Base-by-base conservation (phyloP, 2,329 filamentous ascomycete species). In the Alternaria hordeiaustralica region DNA sequence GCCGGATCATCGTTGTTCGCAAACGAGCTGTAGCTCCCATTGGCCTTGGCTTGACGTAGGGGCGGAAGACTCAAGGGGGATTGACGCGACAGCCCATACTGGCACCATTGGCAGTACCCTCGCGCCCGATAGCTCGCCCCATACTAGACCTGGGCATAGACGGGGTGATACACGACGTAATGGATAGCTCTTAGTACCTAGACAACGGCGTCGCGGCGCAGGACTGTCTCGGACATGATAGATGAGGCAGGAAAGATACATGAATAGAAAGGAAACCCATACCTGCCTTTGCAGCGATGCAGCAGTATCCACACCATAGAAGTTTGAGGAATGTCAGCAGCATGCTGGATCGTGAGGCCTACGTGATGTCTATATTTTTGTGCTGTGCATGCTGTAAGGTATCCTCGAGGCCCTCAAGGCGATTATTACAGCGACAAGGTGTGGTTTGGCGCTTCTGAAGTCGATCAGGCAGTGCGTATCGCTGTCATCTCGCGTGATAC, bases 361-460 rank as follows among this genome's bases (percentile, higher is more conserved):
- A 25, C 13, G 28, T 53, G 13, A 41, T 53, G 30, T 25, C 23
- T 12, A 8, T 11, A 11, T 13, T 6, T 41, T 23, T n/a, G 20
- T 13, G n/a, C 23, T 20, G 20, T 13, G 20, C 28, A 41, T 11
- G 6, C 8, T 20, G 23, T 10, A 6, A 36, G 30, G n/a, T 15
- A 12, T 53, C 28, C 13, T 10, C 13, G 12, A 47, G 21, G 30
- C 36, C 28, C 30, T 12, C 2, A 18, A 18, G 36, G 30, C 49
- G 20, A 33, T 1, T 41, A 2, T 18, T 5, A 0, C 7, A n/a
- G 10, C 13, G 20, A 3, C 3, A 0, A 13, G 11, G 20, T 10
- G 20, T 5, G 8, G 3, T n/a, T 18, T 25, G 20, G 21, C 13
- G 20, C 20, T 11, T 21, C 9, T 41, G 5, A 53, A 41, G 30